Evolutionary conservation across 805 yeast species (phyloP), one percentile per base, ranked within the genome.

Genomic region (Wickerhamiella allomyrinae): DNA sequence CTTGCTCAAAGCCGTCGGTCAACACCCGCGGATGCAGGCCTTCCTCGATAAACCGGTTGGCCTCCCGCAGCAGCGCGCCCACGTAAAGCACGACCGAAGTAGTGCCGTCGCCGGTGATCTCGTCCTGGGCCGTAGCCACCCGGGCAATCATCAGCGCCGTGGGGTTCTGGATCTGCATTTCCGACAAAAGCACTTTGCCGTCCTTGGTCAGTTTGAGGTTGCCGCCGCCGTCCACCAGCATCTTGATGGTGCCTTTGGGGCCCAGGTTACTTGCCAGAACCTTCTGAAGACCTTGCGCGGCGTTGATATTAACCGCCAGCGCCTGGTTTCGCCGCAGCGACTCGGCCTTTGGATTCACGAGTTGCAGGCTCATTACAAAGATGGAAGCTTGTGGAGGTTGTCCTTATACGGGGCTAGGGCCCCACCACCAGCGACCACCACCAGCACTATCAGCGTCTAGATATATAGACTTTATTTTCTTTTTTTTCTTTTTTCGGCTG

Each of bases 81-180:
- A 91, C 98, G 42, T 87, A 71, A 48, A 93, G 69, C 36, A 87
- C 89, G 42, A 91, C 98, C 2, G 95, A 81, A 5, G 97, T 89
- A 42, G 98, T 91, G 49, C 98, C 98, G 63, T 91, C 98, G 40
- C 98, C 98, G n/a, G 97, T 83, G 58, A 91, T 85, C 62, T 91
- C 98, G 61, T 91, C 98, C 64, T 91, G 98, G 0, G 98, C 96
- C 37, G 95, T 77, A 39, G 98, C 98, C 11, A 97, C 98, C 50
- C 97, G 73, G 2, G 98, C 69, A 64, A 81, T 81, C 82, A 81
- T 76, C 27, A 81, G 82, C 0, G 93, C 93, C 3, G 93, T 82
- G 9, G 93, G 93, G 48, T 81, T 77, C 59, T 82, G 91, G 62
- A 89, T 89, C 65, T 91, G 98, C 98, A 91, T 91, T 59, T 91